A percentile compares a stretch with the other conserved stretches of the same genome.
phyloP scores from a whole-genome alignment of 108 stramenopile species.

The Chaetoceros tenuissimus region DNA sequence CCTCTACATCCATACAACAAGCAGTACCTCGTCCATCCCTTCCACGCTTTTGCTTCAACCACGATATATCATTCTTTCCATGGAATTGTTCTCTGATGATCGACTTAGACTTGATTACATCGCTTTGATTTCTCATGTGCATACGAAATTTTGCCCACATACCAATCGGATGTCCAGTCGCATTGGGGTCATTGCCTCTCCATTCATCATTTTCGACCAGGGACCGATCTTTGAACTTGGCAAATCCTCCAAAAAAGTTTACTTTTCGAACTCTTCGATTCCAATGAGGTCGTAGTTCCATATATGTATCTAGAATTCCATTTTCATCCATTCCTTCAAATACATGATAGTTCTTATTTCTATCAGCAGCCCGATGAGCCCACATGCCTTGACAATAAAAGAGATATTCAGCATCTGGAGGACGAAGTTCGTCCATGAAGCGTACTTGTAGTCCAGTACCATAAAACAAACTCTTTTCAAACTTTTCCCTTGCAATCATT shows the following conservation, averaged over 20 bases:
- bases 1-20: constrained; percentile 3
- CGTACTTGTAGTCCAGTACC: background rate
- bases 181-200: no score
- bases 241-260: background rate
- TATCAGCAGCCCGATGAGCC: background rate
- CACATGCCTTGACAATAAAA: background rate
- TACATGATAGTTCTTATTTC: background rate
- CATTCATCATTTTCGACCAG: background rate
- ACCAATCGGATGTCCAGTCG: no score
- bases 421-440: background rate
- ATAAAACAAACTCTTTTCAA: background rate
- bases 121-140: background rate
- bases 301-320: background rate
- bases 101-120: background rate
- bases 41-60: no score
- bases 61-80: background rate
- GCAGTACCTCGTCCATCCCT: constrained; percentile 9
- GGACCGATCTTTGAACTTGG: background rate
- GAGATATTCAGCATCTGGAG: background rate
- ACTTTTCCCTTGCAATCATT: background rate
- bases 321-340: background rate
- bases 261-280: background rate
- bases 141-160: background rate
- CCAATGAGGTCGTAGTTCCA: background rate
- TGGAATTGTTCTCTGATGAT: background rate